Conservation (phyloP, 2,329 filamentous ascomycete species). For the Pseudocercospora fuligena region DNA sequence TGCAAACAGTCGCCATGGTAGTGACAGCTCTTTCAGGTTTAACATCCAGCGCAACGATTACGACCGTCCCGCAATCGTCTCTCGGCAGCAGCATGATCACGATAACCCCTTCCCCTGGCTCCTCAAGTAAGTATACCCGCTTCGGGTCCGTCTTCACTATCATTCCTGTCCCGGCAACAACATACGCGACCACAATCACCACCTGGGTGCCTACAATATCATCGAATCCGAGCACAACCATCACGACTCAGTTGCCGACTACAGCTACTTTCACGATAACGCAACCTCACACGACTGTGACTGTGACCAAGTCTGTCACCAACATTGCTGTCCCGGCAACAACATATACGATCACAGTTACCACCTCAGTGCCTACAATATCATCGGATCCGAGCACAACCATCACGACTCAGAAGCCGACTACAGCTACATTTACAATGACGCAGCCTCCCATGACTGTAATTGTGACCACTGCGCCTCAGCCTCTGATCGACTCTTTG, state of each 20-base stretch:
- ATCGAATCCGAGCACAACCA: not conserved
- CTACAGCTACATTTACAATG: not conserved
- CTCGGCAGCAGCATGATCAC: not conserved
- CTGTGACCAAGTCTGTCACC: conserved; percentile 1
- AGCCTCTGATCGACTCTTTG: not conserved
- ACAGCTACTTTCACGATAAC: not conserved
- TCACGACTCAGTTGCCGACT: not conserved
- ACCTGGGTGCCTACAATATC: not conserved
- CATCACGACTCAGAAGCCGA: not conserved
- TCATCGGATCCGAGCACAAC: not conserved
- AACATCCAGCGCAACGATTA: not conserved
- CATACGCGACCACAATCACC: not conserved
- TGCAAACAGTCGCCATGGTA: conserved; percentile 23
- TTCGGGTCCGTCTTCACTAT: not conserved
- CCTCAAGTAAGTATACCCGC: not conserved
- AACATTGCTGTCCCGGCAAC: not conserved
- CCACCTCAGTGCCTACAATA: not conserved
- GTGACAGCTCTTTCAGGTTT: conserved; percentile 22
- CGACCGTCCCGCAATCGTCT: conserved; percentile 1
- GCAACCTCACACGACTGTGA: not conserved
- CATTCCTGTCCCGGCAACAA: conserved; percentile 3
- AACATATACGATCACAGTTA: conserved; percentile 4
- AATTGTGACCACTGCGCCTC: not conserved
- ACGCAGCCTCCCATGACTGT: not conserved
- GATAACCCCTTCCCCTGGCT: not conserved